A percentile compares a stretch with the other conserved stretches of the same genome.
Conservation (phyloP, 139 green algal species). For the Astrephomene gubernaculifera region DNA sequence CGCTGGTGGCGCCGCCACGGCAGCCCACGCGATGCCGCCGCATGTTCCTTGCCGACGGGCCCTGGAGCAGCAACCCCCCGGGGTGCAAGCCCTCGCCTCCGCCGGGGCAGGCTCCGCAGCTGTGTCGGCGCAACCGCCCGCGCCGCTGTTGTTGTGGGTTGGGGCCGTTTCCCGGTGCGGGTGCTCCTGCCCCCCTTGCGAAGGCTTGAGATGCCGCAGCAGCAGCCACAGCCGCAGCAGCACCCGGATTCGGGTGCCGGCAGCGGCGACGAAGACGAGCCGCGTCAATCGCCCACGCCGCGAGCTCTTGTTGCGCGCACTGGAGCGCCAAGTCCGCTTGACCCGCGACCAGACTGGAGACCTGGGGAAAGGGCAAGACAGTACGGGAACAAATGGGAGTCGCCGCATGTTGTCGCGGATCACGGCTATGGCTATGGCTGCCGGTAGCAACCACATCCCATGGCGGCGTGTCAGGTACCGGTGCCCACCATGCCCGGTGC, state of each 20-base stretch:
- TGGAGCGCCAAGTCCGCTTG: background rate
- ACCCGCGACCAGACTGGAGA: background rate
- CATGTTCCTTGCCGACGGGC: no score
- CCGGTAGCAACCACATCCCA: background rate
- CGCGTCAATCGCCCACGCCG: background rate
- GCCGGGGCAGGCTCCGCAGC: background rate
- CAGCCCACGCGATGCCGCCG: background rate
- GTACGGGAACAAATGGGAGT: no score
- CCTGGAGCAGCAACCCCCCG: no score
- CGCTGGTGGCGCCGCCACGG: background rate
- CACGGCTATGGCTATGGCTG: background rate
- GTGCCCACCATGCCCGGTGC: background rate
- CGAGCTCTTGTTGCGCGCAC: conserved; percentile 22
- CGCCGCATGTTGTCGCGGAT: background rate
- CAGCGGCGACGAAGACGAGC: background rate
- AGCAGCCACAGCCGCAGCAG: background rate
- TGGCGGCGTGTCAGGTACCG: background rate
- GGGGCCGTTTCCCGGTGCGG: background rate
- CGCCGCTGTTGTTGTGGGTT: background rate
- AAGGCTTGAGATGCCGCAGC: background rate
- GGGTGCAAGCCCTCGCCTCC: no score
- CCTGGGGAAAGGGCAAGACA: background rate
- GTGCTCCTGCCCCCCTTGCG: background rate
- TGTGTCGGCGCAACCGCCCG: background rate
- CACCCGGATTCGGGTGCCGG: background rate